These are phyloP conservation scores for Musa troglodytarum DNA, from an alignment of 176 grass and related monocot genomes.

Conservation along the genomic window DNA sequence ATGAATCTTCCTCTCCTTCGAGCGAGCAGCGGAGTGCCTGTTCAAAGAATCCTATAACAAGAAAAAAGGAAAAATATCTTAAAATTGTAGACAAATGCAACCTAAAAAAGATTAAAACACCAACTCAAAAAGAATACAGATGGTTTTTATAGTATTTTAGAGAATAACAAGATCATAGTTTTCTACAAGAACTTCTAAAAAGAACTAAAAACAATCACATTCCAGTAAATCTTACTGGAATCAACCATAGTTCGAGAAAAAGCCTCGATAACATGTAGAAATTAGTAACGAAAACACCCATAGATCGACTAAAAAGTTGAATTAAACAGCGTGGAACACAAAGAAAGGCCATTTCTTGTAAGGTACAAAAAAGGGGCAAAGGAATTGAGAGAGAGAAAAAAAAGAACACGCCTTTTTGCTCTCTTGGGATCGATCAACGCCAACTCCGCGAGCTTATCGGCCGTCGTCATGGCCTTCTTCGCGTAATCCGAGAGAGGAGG, in stretches of 20 bases:
- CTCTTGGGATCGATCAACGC: constrained; percentile 83
- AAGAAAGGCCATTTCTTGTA: neutral
- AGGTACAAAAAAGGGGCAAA: neutral
- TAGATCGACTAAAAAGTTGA: neutral
- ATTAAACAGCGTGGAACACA: neutral
- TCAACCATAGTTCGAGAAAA: neutral
- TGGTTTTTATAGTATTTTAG: too few relatives aligned
- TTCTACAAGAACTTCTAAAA: too few relatives aligned
- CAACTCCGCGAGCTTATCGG: constrained; percentile 70
- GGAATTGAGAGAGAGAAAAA: neutral
- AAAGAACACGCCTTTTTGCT: constrained; percentile 65
- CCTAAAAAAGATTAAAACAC: too few relatives aligned
- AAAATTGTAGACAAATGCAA: neutral
- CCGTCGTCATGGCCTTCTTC: constrained; percentile 75
- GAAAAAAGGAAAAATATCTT: neutral
- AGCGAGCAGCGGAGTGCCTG: constrained; percentile 82
- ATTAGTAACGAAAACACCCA: neutral
- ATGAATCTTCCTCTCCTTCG: constrained; percentile 93
- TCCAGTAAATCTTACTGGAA: neutral
- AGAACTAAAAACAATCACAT: too few relatives aligned
- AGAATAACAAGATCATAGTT: too few relatives aligned
- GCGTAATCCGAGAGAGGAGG: constrained; percentile 58
- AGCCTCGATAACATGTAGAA: neutral
- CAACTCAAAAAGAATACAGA: too few relatives aligned
- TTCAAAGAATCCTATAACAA: constrained; percentile 76